Percentiles rank a stretch among this genome's conserved stretches.
Conservation (phyloP, 2,329 filamentous ascomycete genomes). For the Didymella exigua region DNA sequence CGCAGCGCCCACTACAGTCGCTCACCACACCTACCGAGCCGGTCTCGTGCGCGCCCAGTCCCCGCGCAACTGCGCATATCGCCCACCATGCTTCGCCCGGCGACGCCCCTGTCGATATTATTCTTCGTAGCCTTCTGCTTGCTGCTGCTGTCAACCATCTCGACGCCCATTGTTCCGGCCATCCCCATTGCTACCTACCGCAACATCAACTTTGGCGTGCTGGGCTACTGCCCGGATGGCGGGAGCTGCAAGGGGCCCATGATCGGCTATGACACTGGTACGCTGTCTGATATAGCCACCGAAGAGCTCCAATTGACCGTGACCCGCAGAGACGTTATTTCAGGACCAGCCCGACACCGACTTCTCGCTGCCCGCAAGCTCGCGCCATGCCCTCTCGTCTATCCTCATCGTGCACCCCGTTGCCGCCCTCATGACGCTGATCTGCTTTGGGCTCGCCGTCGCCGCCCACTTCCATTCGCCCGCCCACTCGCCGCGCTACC, state of each 20-base stretch:
- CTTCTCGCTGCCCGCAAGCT: slow-evolving; percentile 68
- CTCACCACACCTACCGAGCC: slow-evolving; percentile 29
- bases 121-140: slow-evolving; percentile 85
- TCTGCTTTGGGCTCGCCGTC: slow-evolving; percentile 80
- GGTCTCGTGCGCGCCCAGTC: slow-evolving; percentile 39
- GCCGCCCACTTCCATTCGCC: slow-evolving; percentile 85
- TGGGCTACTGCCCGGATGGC: slow-evolving; percentile 77
- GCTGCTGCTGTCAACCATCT: slow-evolving; percentile 85
- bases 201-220: slow-evolving; percentile 84
- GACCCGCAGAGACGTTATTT: slow-evolving; percentile 54
- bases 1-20: slow-evolving; percentile 17
- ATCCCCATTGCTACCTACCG: slow-evolving; percentile 82
- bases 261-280: slow-evolving; percentile 87
- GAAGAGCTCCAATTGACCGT: slow-evolving; percentile 20
- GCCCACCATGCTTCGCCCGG: slow-evolving; percentile 80
- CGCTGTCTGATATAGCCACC: slow-evolving; percentile 44
- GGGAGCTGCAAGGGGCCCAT: slow-evolving; percentile 70
- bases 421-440: slow-evolving; percentile 81
- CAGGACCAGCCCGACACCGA: slow-evolving; percentile 53
- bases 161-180: slow-evolving; percentile 82
- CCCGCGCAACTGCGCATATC: slow-evolving; percentile 27
- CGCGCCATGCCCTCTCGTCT: slow-evolving; percentile 74
- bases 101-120: slow-evolving; percentile 86
- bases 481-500: slow-evolving; percentile 86
- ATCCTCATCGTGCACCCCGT: slow-evolving; percentile 93